Evolutionary conservation across 805 yeast genomes (phyloP), one percentile per base, ranked within the genome.

Genomic region (Candida chauliodis): DNA sequence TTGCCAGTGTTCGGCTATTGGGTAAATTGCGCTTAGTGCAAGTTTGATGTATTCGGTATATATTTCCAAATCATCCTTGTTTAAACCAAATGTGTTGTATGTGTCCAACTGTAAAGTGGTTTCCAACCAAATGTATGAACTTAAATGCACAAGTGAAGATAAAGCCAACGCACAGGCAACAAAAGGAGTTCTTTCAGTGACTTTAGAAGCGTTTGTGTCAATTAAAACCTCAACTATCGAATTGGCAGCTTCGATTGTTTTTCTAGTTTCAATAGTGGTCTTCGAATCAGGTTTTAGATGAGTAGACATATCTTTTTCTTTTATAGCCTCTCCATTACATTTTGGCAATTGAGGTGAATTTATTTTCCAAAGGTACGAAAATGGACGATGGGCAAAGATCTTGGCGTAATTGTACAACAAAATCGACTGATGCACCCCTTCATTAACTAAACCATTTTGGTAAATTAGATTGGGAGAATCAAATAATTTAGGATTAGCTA

Each of bases 151-250:
- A 27, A 75, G 51, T 6, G 74, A 66, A 0, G 78, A 70, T 50
- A 75, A 72, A 4, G 80, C 80, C 34, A 75, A 53, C 0, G 78
- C 70, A 46, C 80, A 75, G 0, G 78, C 78, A 50, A 63, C 63
- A 38, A 75, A 56, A 3, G 79, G 79, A 0, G 79, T 73, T 48
- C 80, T 56, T 26, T 64, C 60, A 8, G 59, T 37, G 0, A 75
- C 63, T 29, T 63, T 55, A 1, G 70, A 53, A 0, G 78, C 69
- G 42, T 66, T 66, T 2, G 78, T 71, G 42, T 74, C 78, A 8
- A 75, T 60, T 6, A 75, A 53, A 1, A 71, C 52, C 39, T 63
- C 67, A 2, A 73, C 69, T 16, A 75, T 70, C 14, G 73, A 57
- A 27, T 73, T 71, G 2, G 80, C 79, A 16, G 78, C 74, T 36